A percentile compares a stretch with the other conserved stretches of the same genome.
Evolutionary conservation across 2,329 filamentous ascomycete species (phyloP).

Genomic region (Coniella lustricola): DNA sequence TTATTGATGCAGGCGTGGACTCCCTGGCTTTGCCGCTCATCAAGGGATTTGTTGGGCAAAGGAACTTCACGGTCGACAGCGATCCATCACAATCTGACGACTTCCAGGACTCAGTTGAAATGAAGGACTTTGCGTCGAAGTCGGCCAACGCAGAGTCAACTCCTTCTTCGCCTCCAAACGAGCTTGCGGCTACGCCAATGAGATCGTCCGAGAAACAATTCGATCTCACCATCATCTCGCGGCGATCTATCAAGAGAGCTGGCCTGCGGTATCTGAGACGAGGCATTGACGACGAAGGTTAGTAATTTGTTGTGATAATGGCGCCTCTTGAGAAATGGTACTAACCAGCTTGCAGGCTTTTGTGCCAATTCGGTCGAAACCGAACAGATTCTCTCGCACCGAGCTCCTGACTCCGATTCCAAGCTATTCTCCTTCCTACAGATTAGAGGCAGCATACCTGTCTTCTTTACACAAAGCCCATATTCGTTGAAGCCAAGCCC

Average conservation of each 20-base stretch:
- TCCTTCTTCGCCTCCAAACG: conserved; percentile 17
- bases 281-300: conserved; percentile 83
- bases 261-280: conserved; percentile 85
- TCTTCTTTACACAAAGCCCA: conserved; percentile 92
- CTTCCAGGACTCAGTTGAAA: conserved; percentile 36
- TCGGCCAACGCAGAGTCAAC: conserved; percentile 11
- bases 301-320: conserved; percentile 24
- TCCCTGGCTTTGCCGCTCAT: conserved; percentile 72
- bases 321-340: neutral
- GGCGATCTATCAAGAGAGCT: conserved; percentile 76
- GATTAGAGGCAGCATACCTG: conserved; percentile 80
- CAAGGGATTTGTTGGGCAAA: conserved; percentile 90
- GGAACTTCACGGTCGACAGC: conserved; percentile 66
- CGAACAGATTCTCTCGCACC: conserved; percentile 79
- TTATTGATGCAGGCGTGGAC: conserved; percentile 67
- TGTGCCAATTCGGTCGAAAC: conserved; percentile 91
- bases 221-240: conserved; percentile 84
- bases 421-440: conserved; percentile 81
- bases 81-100: conserved; percentile 49
- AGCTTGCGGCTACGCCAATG: conserved; percentile 24
- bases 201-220: conserved; percentile 51
- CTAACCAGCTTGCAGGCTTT: neutral
- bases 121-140: conserved; percentile 24
- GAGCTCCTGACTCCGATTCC: conserved; percentile 53
- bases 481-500: conserved; percentile 89